A percentile compares a stretch with the other conserved stretches of the same genome.
Conservation (phyloP, 2,329 filamentous ascomycete genomes). For the Fusarium sp. region DNA sequence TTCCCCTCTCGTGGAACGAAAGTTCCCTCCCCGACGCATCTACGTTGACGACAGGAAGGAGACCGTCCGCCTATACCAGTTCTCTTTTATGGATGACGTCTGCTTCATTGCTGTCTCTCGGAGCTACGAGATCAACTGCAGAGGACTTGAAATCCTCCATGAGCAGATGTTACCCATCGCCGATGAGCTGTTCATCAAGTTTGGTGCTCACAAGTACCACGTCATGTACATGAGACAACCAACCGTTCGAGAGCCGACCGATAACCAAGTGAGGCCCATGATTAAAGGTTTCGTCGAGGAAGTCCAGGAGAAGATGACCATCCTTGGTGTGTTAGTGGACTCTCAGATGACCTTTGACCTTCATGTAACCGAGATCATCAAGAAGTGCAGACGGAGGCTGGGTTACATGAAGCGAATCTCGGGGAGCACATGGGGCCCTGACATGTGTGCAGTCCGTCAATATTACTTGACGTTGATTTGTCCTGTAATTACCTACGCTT, state of each 20-base stretch:
- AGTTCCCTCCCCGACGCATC: not conserved
- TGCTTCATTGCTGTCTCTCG: slow-evolving; percentile 7
- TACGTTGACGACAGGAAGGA: not conserved
- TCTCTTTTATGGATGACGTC: slow-evolving; percentile 14
- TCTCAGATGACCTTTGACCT: not conserved
- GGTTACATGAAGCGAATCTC: slow-evolving; percentile 2
- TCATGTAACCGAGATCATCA: not conserved
- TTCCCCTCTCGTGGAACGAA: not conserved
- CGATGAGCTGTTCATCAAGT: not conserved
- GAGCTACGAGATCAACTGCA: slow-evolving; percentile 5
- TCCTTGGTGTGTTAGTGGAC: slow-evolving; percentile 10
- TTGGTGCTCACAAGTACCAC: slow-evolving; percentile 10
- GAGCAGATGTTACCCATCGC: not conserved
- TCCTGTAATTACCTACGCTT: slow-evolving; percentile 12
- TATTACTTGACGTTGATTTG: slow-evolving; percentile 10
- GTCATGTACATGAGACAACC: slow-evolving; percentile 10
- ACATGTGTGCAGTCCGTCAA: not conserved
- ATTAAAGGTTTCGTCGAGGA: not conserved
- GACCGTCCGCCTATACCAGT: not conserved
- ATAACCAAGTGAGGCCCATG: not conserved
- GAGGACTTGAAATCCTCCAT: not conserved
- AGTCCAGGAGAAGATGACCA: not conserved
- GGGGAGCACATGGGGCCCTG: slow-evolving; percentile 3
- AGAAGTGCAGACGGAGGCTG: not conserved
- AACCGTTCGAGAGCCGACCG: not conserved